Conservation (phyloP, 352 stramenopile genomes). For the Halophytophthora polymorphica region DNA sequence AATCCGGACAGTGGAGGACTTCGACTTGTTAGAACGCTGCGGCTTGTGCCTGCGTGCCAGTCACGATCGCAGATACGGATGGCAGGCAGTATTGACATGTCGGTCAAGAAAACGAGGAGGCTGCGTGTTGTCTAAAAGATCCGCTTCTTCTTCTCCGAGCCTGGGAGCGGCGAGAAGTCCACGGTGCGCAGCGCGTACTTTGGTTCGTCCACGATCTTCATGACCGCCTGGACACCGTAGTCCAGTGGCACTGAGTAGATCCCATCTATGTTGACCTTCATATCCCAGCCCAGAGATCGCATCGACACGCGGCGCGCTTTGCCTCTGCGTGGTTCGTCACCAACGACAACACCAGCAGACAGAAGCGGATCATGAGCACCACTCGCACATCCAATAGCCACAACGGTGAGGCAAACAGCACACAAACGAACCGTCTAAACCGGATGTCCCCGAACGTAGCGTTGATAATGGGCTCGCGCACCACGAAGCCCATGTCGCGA, state of each 20-base stretch:
- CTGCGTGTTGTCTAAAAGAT: slow-evolving; percentile 33
- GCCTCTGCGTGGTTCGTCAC: slow-evolving; percentile 34
- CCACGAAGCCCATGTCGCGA: slow-evolving; percentile 84
- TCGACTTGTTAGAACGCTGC: no score
- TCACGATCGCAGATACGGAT: slow-evolving; percentile 1
- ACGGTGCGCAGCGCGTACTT: slow-evolving; percentile 86
- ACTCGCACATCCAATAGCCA: no score
- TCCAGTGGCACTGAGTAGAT: slow-evolving; percentile 86
- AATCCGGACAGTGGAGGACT: no score
- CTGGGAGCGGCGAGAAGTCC: slow-evolving; percentile 49
- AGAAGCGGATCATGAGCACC: no score
- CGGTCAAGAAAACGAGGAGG: no score
- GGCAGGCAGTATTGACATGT: slow-evolving; percentile 19
- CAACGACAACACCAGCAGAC: slow-evolving; percentile 1
- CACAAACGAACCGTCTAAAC: slow-evolving; percentile 61
- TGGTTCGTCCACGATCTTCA: slow-evolving; percentile 86
- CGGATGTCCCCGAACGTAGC: slow-evolving; percentile 88
- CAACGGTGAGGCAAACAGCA: slow-evolving; percentile 1
- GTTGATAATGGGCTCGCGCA: slow-evolving; percentile 89
- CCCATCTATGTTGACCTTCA: slow-evolving; percentile 86
- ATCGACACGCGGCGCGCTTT: slow-evolving; percentile 83
- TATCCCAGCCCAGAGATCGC: slow-evolving; percentile 87
- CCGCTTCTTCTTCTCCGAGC: slow-evolving; percentile 22
- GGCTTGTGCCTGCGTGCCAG: no score
- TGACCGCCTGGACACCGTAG: slow-evolving; percentile 88